phyloP scores from a whole-genome alignment of 352 stramenopile genomes.

The Phytophthora macrochlamydospora region DNA sequence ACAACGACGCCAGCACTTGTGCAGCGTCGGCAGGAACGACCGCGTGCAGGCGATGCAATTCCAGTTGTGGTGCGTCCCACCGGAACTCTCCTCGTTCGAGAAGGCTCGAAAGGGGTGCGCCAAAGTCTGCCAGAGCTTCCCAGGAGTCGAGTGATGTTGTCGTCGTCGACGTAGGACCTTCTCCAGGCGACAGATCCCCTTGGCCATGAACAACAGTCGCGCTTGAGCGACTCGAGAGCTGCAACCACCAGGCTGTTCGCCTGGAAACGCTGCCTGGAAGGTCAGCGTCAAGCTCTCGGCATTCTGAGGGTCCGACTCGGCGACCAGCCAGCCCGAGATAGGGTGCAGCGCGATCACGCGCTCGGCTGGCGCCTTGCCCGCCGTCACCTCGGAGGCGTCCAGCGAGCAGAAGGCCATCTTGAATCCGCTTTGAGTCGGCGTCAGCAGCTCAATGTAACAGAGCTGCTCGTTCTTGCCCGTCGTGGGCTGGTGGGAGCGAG shows the following conservation, averaged over 20 bases:
- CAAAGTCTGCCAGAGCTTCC: slow-evolving; percentile 25
- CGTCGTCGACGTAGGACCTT: slow-evolving; percentile 34
- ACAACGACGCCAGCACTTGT: slow-evolving; percentile 36
- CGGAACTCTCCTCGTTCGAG: slow-evolving; percentile 13
- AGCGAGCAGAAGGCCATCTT: slow-evolving; percentile 34
- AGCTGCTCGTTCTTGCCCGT: slow-evolving; percentile 36
- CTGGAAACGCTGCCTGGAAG: slow-evolving; percentile 35
- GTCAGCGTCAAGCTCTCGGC: slow-evolving; percentile 27
- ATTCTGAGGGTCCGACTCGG: slow-evolving; percentile 17
- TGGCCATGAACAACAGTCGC: slow-evolving; percentile 30
- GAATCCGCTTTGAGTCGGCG: slow-evolving; percentile 24
- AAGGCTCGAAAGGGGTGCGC: slow-evolving; percentile 25
- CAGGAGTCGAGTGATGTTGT: slow-evolving; percentile 12
- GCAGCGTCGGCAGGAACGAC: slow-evolving; percentile 25
- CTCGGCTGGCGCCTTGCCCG: slow-evolving; percentile 33
- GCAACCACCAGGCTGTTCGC: slow-evolving; percentile 18
- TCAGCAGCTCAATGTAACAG: slow-evolving; percentile 39
- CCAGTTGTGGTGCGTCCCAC: slow-evolving; percentile 36
- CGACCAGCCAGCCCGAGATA: slow-evolving; percentile 36
- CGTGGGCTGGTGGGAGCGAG: not conserved
- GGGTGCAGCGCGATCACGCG: slow-evolving; percentile 38
- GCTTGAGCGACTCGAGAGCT: slow-evolving; percentile 22
- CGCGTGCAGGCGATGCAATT: slow-evolving; percentile 45
- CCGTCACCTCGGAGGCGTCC: slow-evolving; percentile 27
- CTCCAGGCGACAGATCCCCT: slow-evolving; percentile 31